phyloP scores from a whole-genome alignment of 352 stramenopile genomes.

The Globisporangium cystogenes region DNA sequence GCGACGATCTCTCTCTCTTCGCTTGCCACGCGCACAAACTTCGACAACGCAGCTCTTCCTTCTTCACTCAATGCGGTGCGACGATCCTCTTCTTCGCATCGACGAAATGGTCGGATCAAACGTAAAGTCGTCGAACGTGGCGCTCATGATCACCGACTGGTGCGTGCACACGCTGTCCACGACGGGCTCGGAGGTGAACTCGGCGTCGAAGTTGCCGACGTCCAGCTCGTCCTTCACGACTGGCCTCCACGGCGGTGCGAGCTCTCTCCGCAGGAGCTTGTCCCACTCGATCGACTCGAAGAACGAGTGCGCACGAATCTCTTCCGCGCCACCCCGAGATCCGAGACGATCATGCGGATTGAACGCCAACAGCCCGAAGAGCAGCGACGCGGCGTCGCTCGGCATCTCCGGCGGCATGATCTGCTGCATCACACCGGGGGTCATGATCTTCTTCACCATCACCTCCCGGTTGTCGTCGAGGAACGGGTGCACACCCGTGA shows the following conservation, averaged over 20 bases:
- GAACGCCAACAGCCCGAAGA: slow-evolving; percentile 71
- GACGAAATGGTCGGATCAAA: slow-evolving; percentile 65
- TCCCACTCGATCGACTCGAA: slow-evolving; percentile 84
- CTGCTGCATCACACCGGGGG: slow-evolving; percentile 40
- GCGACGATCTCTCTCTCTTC: too few species aligned
- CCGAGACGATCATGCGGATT: slow-evolving; percentile 66
- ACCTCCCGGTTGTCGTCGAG: slow-evolving; percentile 79
- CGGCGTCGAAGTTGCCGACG: slow-evolving; percentile 70
- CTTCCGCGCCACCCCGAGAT: slow-evolving; percentile 41
- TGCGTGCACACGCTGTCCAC: slow-evolving; percentile 70
- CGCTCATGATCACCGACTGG: slow-evolving; percentile 52
- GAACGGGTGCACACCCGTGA: slow-evolving; percentile 88
- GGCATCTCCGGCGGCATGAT: slow-evolving; percentile 73
- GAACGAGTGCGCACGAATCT: slow-evolving; percentile 83
- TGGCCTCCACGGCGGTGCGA: slow-evolving; percentile 53
- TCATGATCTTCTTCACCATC: slow-evolving; percentile 88
- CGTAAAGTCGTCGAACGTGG: slow-evolving; percentile 69
- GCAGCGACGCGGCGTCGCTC: slow-evolving; percentile 55
- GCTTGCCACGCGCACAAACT: background rate
- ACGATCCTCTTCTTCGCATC: slow-evolving; percentile 23
- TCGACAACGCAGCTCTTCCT: too few species aligned
- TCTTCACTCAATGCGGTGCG: background rate
- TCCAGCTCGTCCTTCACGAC: slow-evolving; percentile 66
- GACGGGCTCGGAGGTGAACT: slow-evolving; percentile 73
- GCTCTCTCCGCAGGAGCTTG: slow-evolving; percentile 53